Conservation (phyloP, 1,284 basidiomycete genomes). For the Sporisorium scitamineum region DNA sequence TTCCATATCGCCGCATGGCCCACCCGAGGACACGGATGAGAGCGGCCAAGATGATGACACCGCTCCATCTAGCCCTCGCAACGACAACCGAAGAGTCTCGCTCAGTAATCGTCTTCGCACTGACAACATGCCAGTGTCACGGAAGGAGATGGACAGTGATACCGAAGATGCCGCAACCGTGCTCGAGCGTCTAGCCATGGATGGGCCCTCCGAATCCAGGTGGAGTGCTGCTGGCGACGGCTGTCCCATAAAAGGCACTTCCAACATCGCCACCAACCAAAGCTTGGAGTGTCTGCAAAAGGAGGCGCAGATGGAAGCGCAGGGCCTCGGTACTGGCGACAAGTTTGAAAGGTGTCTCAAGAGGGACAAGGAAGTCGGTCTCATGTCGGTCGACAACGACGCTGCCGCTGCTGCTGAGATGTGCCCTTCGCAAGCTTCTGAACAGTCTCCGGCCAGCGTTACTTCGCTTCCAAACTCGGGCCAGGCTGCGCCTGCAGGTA, state of each 20-base stretch:
- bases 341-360: constrained; percentile 41
- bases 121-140: constrained; percentile 33
- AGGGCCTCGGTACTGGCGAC: constrained; percentile 18
- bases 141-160: constrained; percentile 59
- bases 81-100: constrained; percentile 6
- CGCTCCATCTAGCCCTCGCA: constrained; percentile 26
- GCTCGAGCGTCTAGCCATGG: constrained; percentile 65
- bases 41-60: constrained; percentile 40
- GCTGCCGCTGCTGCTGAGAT: background rate
- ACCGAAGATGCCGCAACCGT: constrained; percentile 66
- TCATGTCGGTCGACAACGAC: constrained; percentile 25
- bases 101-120: constrained; percentile 32
- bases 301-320: constrained; percentile 28
- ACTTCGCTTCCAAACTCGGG: constrained; percentile 7
- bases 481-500: constrained; percentile 11
- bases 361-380: constrained; percentile 25
- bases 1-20: constrained; percentile 24
- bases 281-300: constrained; percentile 42
- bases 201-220: constrained; percentile 12
- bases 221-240: constrained; percentile 16
- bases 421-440: constrained; percentile 2
- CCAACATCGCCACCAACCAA: constrained; percentile 10
- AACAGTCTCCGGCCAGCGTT: constrained; percentile 8
- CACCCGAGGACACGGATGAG: constrained; percentile 31
- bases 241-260: constrained; percentile 18